These are phyloP conservation scores for Ceratocystis harringtonii DNA, from an alignment of 2,329 filamentous ascomycete genomes.

Conservation along the genomic window DNA sequence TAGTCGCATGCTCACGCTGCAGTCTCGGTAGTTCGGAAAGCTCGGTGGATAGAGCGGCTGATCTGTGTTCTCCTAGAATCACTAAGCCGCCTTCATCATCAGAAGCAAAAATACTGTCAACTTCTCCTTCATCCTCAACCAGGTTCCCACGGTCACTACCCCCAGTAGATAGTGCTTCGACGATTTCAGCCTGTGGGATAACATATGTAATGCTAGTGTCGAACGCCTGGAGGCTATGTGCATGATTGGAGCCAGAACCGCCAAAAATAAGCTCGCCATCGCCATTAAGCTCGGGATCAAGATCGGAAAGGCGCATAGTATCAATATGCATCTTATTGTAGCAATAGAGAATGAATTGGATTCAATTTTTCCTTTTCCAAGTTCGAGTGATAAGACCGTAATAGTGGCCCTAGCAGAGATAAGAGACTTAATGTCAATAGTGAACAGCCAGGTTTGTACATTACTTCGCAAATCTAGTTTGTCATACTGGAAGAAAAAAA, in stretches of 20 bases:
- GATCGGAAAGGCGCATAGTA: conserved; percentile 2
- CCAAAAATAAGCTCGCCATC: conserved; percentile 8
- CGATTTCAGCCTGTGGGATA: not conserved
- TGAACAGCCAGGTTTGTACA: not conserved
- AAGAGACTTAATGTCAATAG: not conserved
- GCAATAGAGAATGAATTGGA: not conserved
- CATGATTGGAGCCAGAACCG: not conserved
- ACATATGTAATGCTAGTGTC: not conserved
- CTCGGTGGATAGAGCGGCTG: not conserved
- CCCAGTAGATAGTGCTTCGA: not conserved
- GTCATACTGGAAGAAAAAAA: not conserved
- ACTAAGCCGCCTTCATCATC: not conserved
- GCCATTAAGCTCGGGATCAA: conserved; percentile 4
- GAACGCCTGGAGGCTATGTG: not conserved
- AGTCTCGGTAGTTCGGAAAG: conserved; percentile 57
- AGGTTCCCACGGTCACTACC: not conserved
- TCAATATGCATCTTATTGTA: conserved; percentile 14
- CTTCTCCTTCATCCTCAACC: not conserved
- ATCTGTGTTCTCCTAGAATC: not conserved
- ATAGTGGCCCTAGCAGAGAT: not conserved
- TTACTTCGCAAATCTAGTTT: too few species aligned
- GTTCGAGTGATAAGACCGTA: not conserved
- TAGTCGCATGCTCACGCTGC: conserved; percentile 61
- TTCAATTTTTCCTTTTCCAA: not conserved
- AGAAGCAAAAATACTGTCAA: conserved; percentile 17